phyloP scores from a whole-genome alignment of 345 rosid genomes.

The Bruguiera gymnorhiza region DNA sequence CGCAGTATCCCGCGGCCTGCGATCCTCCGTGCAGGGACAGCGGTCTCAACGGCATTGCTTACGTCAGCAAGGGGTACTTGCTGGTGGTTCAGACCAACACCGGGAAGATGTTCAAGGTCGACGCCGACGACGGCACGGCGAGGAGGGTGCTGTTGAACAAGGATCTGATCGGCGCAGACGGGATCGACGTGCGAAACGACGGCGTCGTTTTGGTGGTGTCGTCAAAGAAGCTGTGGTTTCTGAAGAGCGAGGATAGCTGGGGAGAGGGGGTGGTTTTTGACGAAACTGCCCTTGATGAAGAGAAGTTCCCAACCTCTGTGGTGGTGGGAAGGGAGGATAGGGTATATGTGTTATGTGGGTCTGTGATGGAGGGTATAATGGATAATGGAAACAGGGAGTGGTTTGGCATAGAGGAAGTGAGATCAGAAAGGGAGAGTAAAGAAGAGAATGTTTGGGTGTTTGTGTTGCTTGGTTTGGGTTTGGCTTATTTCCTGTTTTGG shows the following conservation, averaged over 20 bases:
- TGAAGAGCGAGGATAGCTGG: slow-evolving; percentile 78
- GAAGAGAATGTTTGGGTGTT: slow-evolving; percentile 62
- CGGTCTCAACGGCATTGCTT: slow-evolving; percentile 72
- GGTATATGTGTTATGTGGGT: slow-evolving; percentile 73
- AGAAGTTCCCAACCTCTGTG: slow-evolving; percentile 59
- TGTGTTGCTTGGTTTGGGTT: slow-evolving; percentile 63
- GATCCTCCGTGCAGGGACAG: slow-evolving; percentile 38
- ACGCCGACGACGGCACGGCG: slow-evolving; percentile 59
- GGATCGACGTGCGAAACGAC: slow-evolving; percentile 55
- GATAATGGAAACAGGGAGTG: slow-evolving; percentile 37
- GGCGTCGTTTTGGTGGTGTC: slow-evolving; percentile 70
- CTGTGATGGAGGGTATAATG: slow-evolving; percentile 48
- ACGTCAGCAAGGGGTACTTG: slow-evolving; percentile 74
- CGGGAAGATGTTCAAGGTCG: slow-evolving; percentile 81
- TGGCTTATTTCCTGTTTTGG: slow-evolving; percentile 73
- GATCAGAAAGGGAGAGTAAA: slow-evolving; percentile 49
- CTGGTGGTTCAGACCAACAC: slow-evolving; percentile 81
- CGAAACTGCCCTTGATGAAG: slow-evolving; percentile 53
- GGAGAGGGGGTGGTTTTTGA: slow-evolving; percentile 69
- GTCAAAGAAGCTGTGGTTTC: slow-evolving; percentile 48
- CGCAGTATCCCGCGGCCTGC: slow-evolving; percentile 37
- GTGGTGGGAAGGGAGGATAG: slow-evolving; percentile 53
- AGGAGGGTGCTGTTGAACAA: slow-evolving; percentile 45
- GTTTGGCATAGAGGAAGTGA: slow-evolving; percentile 52
- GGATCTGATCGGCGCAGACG: slow-evolving; percentile 59